A percentile compares a stretch with the other conserved stretches of the same genome.
These are phyloP conservation scores for Penicillium oxalicum DNA, from an alignment of 2,329 filamentous ascomycete species.

Conservation along the genomic window DNA sequence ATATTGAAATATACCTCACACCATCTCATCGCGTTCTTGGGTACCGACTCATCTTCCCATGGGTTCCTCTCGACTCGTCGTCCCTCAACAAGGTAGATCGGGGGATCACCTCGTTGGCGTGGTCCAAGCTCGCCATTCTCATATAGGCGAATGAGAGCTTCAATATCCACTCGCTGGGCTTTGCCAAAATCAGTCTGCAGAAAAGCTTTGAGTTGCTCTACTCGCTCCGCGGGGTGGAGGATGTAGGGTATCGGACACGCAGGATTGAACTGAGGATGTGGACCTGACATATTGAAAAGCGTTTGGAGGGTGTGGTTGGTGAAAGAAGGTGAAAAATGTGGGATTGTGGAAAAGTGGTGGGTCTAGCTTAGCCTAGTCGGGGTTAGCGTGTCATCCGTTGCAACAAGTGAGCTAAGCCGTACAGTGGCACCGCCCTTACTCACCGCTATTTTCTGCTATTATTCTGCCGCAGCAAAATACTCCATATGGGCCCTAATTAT, in stretches of 20 bases:
- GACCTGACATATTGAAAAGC: conserved; percentile 1
- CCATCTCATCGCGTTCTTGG: neutral
- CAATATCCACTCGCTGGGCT: conserved; percentile 4
- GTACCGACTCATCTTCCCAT: neutral
- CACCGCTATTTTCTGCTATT: too few relatives aligned
- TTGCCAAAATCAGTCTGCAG: neutral
- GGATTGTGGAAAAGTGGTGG: neutral
- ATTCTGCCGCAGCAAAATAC: too few relatives aligned
- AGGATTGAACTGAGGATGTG: conserved; percentile 3
- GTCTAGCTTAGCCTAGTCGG: neutral
- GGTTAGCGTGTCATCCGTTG: too few relatives aligned
- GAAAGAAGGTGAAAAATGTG: neutral
- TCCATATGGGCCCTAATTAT: too few relatives aligned
- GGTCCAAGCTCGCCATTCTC: conserved; percentile 4
- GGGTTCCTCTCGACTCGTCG: neutral
- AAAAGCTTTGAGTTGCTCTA: neutral
- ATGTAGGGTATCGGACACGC: conserved; percentile 3
- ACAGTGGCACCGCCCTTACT: too few relatives aligned
- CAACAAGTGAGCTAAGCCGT: too few relatives aligned
- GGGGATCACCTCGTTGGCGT: conserved; percentile 1
- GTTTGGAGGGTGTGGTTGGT: too few relatives aligned
- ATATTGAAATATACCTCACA: neutral
- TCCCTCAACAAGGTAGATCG: conserved; percentile 1
- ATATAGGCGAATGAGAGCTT: conserved; percentile 6
- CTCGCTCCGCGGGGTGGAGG: neutral